Evolutionary conservation across 768 basidiomycete species (phyloP), one percentile per base, ranked within the genome.

Genomic region (Suillus plorans): DNA sequence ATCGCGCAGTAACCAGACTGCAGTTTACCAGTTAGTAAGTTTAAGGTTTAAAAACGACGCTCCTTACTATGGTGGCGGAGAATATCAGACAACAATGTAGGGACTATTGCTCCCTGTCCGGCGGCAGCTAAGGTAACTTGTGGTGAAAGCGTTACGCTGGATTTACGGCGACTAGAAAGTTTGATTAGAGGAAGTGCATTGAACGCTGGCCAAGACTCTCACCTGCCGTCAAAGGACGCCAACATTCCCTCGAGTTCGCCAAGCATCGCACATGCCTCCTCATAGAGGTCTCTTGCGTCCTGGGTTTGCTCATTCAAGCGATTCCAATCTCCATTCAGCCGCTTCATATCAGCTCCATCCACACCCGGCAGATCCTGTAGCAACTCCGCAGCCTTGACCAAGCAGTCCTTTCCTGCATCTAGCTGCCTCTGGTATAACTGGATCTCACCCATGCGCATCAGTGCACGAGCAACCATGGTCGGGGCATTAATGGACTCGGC

Each of bases 1-100:
- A 67, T 89, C 81, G 20, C 89, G 85, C 16, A 88, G 73, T 13
- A 89, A 74, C 86, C 89, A 91, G 47, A 92, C 91, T 91, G 61
- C 22, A 34, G 3, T 55, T 3, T 16, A 16, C 14, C 13, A 36
- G 56, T 66, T 61, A 72, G 41, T 25, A 68, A 36, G 5, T 20
- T 28, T 25, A 47, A 13, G 13, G 14, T 37, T 69, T 37, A 16
- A 37, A 61, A 44, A 16, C 18, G 47, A 49, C 7, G 7, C 9
- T 16, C 77, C 89, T 71, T 67, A 94, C 92, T 86, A 66, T 88
- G 87, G 70, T 87, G 87, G 42, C 86, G 82, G 58, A 93, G 76
- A 47, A 93, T 80, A 3, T 82, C 75, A 3, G 88, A 88, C 34
- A 89, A 75, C 22, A 92, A 74, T 16, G 82, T 80, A 0, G 91